A percentile compares a stretch with the other conserved stretches of the same genome.
Evolutionary conservation across 495 filamentous ascomycete species (phyloP).

Genomic region (Penicillium soppii): DNA sequence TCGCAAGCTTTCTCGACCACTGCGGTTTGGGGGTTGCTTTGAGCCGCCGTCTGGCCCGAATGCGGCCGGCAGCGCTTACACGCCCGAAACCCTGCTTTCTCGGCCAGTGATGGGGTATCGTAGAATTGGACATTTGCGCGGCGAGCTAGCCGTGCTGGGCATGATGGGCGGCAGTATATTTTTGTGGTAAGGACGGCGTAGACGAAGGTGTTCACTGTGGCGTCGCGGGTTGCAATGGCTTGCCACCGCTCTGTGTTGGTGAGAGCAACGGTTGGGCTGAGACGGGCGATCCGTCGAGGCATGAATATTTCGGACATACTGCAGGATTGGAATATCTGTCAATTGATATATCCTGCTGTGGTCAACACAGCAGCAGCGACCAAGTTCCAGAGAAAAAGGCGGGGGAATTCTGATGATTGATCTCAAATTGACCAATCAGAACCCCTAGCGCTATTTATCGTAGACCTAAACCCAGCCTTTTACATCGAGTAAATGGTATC

Average conservation of each 20-base stretch:
- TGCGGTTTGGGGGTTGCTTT: conserved; percentile 38
- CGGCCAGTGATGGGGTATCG: conserved; percentile 52
- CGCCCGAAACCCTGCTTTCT: conserved; percentile 55
- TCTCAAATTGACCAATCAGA: conserved; percentile 9
- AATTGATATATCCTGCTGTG: not conserved
- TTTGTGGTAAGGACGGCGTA: conserved; percentile 63
- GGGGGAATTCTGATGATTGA: not conserved
- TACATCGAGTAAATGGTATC: no score
- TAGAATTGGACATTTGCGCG: conserved; percentile 62
- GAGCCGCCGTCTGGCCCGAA: conserved; percentile 29
- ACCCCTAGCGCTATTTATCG: not conserved
- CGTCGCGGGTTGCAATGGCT: conserved; percentile 53
- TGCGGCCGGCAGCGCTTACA: conserved; percentile 67
- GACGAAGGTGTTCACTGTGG: conserved; percentile 52
- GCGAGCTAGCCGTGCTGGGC: conserved; percentile 58
- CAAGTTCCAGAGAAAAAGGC: not conserved
- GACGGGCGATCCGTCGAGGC: conserved; percentile 28
- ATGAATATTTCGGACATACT: not conserved
- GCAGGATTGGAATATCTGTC: not conserved
- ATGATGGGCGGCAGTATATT: conserved; percentile 64
- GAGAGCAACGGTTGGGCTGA: conserved; percentile 16
- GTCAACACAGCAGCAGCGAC: no score
- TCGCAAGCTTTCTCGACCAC: conserved; percentile 49
- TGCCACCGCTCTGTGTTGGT: conserved; percentile 52
- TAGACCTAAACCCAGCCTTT: no score